Evolutionary conservation across 371 early-diverging fungal genomes (phyloP), one percentile per base, ranked within the genome.

Genomic region (Choanephora cucurbitarum): DNA sequence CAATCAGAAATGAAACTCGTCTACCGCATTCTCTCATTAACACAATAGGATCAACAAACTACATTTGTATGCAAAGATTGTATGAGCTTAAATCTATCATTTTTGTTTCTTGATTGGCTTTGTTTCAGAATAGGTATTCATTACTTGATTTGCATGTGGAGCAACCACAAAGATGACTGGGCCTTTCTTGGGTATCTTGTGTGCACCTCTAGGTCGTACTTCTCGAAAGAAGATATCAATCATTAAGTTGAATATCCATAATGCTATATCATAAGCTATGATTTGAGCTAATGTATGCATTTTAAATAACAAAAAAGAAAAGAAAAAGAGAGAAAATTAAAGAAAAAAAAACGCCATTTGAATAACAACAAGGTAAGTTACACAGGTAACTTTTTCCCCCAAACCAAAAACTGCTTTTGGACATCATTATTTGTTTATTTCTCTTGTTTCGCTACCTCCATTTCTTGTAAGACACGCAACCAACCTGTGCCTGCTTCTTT

Each of bases 91-190:
- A n/a, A n/a, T n/a, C n/a, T n/a, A n/a, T n/a, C n/a, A 24, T 24
- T 43, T 28, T 6, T 5, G 3, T 28, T 3, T 7, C 28, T 28
- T 28, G 28, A 28, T 28, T 28, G 28, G 28, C 7, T 7, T 28
- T 28, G 28, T 28, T 28, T 28, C 1, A 18, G 9, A 44, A 45
- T n/a, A n/a, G 22, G 34, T 13, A 22, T 44, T 15, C 23, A 10
- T 64, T 79, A 83, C 87, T 80, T 95, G 97, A 75, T 96, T 96
- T 37, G 91, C 91, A 78, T 96, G 97, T 32, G 97, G 97, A 3
- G 94, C 97, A 8, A 85, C 92, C 8, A 93, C 92, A 74, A 96
- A 96, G 42, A 96, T 88, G 31, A 95, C 87, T 7, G 95, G 94
- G 0, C 95, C 95, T 19, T 82, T 77, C 49, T 67, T 64, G 0